These are phyloP conservation scores for Neofusicoccum umdonicola DNA, from an alignment of 2,329 filamentous ascomycete species.

Conservation along the genomic window DNA sequence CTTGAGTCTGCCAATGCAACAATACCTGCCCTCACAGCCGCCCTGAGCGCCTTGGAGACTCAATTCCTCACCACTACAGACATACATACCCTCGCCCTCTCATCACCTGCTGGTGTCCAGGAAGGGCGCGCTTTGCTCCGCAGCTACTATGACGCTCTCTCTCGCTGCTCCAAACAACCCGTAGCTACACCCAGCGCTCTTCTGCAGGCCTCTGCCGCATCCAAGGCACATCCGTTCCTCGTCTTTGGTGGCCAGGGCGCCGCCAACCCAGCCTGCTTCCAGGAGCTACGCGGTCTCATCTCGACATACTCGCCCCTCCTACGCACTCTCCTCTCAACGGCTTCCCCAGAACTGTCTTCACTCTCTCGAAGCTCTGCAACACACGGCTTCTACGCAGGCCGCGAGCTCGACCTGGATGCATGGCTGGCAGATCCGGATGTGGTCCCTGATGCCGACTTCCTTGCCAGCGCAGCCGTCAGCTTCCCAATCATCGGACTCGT, in stretches of 20 bases:
- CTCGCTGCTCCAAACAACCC: not conserved
- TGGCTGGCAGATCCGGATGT: not conserved
- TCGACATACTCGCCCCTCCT: too few relatives aligned
- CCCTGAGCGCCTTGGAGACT: not conserved
- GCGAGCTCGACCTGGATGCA: too few relatives aligned
- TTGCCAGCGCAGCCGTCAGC: slow-evolving; percentile 29
- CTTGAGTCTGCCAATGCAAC: not conserved
- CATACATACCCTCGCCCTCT: not conserved
- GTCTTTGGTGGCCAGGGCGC: too few relatives aligned
- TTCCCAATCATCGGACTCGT: slow-evolving; percentile 40
- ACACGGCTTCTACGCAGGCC: not conserved
- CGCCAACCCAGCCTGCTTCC: too few relatives aligned
- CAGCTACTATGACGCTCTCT: not conserved
- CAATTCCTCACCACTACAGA: not conserved
- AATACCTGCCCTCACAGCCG: not conserved
- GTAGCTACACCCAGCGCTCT: slow-evolving; percentile 21
- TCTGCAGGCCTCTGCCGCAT: not conserved
- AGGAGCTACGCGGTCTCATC: too few relatives aligned
- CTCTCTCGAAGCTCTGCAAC: not conserved
- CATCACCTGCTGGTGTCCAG: not conserved
- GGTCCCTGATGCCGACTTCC: not conserved
- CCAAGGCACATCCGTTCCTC: not conserved
- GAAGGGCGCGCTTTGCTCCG: not conserved
- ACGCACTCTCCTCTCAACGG: too few relatives aligned
- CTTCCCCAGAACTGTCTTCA: not conserved